phyloP scores from a whole-genome alignment of 2,329 filamentous ascomycete genomes.

The Dryadomyces quercus-mongolicae region DNA sequence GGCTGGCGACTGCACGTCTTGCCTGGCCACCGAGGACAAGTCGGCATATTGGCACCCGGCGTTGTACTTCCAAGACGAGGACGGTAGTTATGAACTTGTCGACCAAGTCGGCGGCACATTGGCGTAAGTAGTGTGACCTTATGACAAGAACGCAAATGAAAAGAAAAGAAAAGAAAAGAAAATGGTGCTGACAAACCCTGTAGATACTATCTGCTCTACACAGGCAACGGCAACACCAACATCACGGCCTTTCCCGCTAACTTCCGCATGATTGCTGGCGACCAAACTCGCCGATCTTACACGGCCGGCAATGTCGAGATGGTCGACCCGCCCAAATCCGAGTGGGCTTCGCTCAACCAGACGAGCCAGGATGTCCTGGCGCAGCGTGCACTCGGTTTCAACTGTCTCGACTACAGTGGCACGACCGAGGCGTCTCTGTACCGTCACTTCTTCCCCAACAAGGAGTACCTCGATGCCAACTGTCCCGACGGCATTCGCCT shows the following conservation, averaged over 20 bases:
- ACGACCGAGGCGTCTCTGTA: constrained; percentile 60
- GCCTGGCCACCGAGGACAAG: constrained; percentile 66
- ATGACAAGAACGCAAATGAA: no score
- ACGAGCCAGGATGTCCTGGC: constrained; percentile 55
- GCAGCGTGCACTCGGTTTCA: constrained; percentile 84
- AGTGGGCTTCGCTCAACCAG: constrained; percentile 52
- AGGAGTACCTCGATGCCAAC: constrained; percentile 66
- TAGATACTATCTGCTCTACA: constrained; percentile 75
- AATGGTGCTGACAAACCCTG: neutral
- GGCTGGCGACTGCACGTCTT: constrained; percentile 63
- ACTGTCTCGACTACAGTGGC: constrained; percentile 73
- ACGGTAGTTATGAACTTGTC: constrained; percentile 54
- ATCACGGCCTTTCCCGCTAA: constrained; percentile 63
- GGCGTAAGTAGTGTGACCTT: constrained; percentile 46
- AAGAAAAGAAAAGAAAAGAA: no score
- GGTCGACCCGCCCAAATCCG: constrained; percentile 53
- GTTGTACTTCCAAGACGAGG: constrained; percentile 60
- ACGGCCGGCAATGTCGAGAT: constrained; percentile 54
- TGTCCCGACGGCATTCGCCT: constrained; percentile 73
- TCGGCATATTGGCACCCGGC: constrained; percentile 81
- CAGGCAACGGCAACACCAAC: constrained; percentile 33
- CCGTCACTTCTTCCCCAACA: constrained; percentile 72
- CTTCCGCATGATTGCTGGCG: constrained; percentile 76
- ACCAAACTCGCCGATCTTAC: constrained; percentile 56
- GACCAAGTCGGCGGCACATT: constrained; percentile 72